Base-by-base conservation (phyloP, 1,284 basidiomycete species). In the Malassezia dermatis region DNA sequence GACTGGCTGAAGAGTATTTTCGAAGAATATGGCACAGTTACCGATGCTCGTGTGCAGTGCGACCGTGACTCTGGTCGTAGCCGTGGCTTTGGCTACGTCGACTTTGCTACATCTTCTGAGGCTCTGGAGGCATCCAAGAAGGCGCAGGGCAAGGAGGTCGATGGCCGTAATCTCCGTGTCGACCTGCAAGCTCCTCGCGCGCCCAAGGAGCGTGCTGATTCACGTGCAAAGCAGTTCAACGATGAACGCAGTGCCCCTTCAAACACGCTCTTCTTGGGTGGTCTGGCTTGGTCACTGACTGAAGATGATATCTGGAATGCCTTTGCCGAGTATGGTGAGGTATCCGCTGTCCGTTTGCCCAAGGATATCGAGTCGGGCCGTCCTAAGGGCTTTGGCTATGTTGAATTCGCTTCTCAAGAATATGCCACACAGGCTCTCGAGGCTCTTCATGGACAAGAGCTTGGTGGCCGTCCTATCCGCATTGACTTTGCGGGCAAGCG, bases 301-400 rank as follows among this genome's bases (percentile, higher is more conserved):
- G 89, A 96, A 77, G 89, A 95, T 75, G 78, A 80, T 26, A 79
- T 98, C 40, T 96, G 91, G 89, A 84, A 88, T 76, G 81, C 84
- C 61, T 99, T 98, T 76, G 84, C 83, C 64, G 88, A 90, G 73
- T 86, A 84, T 75, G 91, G 91, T 48, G 84, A 86, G 60, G 83
- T 95, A 51, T 86, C 88, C 77, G 86, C 80, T 65, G 89, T 98
- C 46, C 83, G 91, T 61, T 78, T 98, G 52, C 90, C 91, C 27
- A 96, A 90, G 50, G 91, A 98, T 76, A 81, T 87, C 59, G 94
- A 98, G 55, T 82, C 86, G 5, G 90, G 89, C 44, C 81, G 81
- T 62, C 84, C 88, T 54, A 98, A 96, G 78, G 94, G 94, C 69
- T 98, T 93, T 77, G 94, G 85, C 43, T 98, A 98, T 78, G 86